These are phyloP conservation scores for Paramecium caudatum DNA, from an alignment of 73 alveolate genomes.

Conservation along the genomic window DNA sequence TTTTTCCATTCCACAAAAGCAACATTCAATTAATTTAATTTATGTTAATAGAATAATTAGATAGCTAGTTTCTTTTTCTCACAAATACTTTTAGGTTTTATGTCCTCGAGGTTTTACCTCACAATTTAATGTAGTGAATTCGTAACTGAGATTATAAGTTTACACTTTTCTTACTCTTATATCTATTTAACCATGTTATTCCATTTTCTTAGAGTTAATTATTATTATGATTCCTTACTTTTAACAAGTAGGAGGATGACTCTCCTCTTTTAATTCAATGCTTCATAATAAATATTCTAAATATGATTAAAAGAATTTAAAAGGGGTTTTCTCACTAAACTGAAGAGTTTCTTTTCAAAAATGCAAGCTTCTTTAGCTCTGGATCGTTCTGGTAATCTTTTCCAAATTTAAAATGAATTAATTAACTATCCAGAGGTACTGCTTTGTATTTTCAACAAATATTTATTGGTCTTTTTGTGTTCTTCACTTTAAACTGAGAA, in stretches of 20 bases:
- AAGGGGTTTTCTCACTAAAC: background rate
- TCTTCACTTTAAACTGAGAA: background rate
- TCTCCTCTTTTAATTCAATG: slow-evolving; percentile 50
- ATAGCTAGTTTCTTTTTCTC: slow-evolving; percentile 9
- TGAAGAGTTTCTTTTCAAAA: slow-evolving; percentile 24
- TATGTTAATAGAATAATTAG: slow-evolving; percentile 16
- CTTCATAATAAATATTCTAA: background rate
- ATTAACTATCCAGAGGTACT: background rate
- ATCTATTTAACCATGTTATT: background rate
- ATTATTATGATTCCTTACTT: slow-evolving; percentile 18
- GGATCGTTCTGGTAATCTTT: slow-evolving; percentile 26
- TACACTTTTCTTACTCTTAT: background rate
- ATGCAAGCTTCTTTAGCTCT: background rate
- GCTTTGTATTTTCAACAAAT: background rate
- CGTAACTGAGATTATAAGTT: too few species aligned
- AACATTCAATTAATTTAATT: slow-evolving; percentile 5
- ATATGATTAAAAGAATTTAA: background rate
- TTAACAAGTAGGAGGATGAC: background rate
- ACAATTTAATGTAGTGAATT: too few species aligned
- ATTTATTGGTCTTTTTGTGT: background rate
- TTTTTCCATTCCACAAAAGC: slow-evolving; percentile 46
- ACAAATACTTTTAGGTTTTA: background rate
- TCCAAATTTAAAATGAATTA: slow-evolving; percentile 47
- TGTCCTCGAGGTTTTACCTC: background rate
- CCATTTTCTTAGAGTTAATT: slow-evolving; percentile 1